Conservation (phyloP, 2,329 filamentous ascomycete genomes). For the Capronia epimyces region DNA sequence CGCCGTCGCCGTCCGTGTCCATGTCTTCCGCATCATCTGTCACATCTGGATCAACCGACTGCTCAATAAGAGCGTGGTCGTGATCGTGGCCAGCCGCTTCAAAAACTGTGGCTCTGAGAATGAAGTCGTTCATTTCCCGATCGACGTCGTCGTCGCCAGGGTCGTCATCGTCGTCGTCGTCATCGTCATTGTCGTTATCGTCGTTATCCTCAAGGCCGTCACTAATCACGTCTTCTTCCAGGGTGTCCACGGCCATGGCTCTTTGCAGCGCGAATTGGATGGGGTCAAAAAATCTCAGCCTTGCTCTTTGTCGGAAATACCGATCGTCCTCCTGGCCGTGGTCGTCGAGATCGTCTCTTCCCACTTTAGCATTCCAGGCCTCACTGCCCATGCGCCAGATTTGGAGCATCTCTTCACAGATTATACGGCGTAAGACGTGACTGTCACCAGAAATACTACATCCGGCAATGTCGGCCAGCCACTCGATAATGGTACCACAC, state of each 20-base stretch:
- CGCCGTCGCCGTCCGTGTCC: constrained; percentile 43
- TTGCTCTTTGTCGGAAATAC: constrained; percentile 36
- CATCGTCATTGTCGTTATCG: constrained; percentile 44
- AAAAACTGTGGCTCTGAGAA: constrained; percentile 18
- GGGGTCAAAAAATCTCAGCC: constrained; percentile 38
- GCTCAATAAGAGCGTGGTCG: constrained; percentile 13
- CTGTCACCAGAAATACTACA: constrained; percentile 78
- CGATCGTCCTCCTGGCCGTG: constrained; percentile 60
- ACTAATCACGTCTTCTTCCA: constrained; percentile 32
- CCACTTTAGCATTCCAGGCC: constrained; percentile 71
- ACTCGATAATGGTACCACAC: constrained; percentile 96
- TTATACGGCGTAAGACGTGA: constrained; percentile 68
- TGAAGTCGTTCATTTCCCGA: constrained; percentile 23
- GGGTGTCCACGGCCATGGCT: constrained; percentile 39
- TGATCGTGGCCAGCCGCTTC: constrained; percentile 15
- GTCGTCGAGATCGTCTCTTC: constrained; percentile 73
- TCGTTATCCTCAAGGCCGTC: constrained; percentile 29
- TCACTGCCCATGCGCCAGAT: constrained; percentile 82
- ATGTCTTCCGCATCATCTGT: constrained; percentile 42
- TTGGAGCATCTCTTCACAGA: constrained; percentile 87
- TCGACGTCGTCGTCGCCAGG: constrained; percentile 21
- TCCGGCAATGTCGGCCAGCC: constrained; percentile 87
- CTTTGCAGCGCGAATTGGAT: constrained; percentile 38
- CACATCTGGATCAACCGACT: constrained; percentile 29
- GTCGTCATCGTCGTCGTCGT: constrained; percentile 32